A percentile compares a stretch with the other conserved stretches of the same genome.
Evolutionary conservation across 805 yeast species (phyloP).

Genomic region (Suhomyces emberorum): DNA sequence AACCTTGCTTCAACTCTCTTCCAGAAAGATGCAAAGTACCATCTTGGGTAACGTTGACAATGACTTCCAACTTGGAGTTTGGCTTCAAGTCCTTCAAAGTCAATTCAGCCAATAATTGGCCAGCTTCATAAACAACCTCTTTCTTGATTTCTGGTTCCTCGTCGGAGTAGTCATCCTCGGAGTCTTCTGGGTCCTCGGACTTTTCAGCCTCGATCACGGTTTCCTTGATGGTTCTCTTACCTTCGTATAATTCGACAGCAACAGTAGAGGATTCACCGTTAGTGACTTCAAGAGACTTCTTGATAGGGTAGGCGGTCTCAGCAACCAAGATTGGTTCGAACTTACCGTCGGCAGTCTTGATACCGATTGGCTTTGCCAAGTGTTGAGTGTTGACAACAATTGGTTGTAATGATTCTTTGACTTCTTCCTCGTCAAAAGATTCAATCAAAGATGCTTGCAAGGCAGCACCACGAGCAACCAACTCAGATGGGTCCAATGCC

Average conservation of each 20-base stretch:
- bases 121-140: constrained; percentile 71
- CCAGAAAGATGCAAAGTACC: constrained; percentile 64
- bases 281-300: constrained; percentile 64
- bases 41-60: constrained; percentile 61
- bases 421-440: constrained; percentile 78
- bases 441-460: constrained; percentile 88
- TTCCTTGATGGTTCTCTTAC: constrained; percentile 78
- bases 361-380: constrained; percentile 77
- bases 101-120: constrained; percentile 72
- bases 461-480: constrained; percentile 92
- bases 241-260: constrained; percentile 75
- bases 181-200: constrained; percentile 50
- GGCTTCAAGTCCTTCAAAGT: constrained; percentile 67
- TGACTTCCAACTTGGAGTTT: constrained; percentile 65
- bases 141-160: constrained; percentile 88
- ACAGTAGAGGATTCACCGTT: constrained; percentile 58
- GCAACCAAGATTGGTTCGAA: constrained; percentile 72
- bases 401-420: constrained; percentile 76
- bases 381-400: constrained; percentile 88
- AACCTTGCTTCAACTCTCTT: constrained; percentile 61
- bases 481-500: constrained; percentile 84
- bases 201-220: constrained; percentile 70
- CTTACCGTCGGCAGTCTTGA: constrained; percentile 67
- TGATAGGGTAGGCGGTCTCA: constrained; percentile 89
- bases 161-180: constrained; percentile 50